Evolutionary conservation across 305 asterid genomes (phyloP).

Genomic region (Coffea humblotiana): DNA sequence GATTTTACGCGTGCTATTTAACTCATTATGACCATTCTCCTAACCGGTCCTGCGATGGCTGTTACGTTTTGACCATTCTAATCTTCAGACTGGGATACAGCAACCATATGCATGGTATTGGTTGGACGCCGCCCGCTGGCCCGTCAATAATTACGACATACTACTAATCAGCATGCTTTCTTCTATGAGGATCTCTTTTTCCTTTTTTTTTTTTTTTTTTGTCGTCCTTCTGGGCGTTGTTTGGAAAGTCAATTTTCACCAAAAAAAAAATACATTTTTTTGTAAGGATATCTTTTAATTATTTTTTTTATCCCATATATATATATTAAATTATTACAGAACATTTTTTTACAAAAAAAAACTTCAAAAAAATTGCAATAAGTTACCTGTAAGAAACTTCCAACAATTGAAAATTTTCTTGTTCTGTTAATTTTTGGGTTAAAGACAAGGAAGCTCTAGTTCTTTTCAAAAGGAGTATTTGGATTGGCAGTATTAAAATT

Average conservation of each 20-base stretch:
- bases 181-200: not conserved
- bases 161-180: not conserved
- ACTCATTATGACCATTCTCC: not conserved
- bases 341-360: no score
- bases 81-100: not conserved
- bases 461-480: not conserved
- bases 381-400: not conserved
- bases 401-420: not conserved
- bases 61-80: slow-evolving; percentile 12
- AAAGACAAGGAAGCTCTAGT: not conserved
- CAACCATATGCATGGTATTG: slow-evolving; percentile 2
- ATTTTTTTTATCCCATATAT: no score
- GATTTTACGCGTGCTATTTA: slow-evolving; percentile 18
- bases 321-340: no score
- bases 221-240: no score
- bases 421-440: not conserved
- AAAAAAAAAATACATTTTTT: no score
- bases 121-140: not conserved
- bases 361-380: no score
- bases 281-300: no score
- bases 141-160: not conserved
- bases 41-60: not conserved
- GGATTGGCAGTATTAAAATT: no score
- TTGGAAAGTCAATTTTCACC: no score
- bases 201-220: not conserved